A percentile compares a stretch with the other conserved stretches of the same genome.
phyloP scores from a whole-genome alignment of 2,329 filamentous ascomycete species.

The Cytospora schulzeri region DNA sequence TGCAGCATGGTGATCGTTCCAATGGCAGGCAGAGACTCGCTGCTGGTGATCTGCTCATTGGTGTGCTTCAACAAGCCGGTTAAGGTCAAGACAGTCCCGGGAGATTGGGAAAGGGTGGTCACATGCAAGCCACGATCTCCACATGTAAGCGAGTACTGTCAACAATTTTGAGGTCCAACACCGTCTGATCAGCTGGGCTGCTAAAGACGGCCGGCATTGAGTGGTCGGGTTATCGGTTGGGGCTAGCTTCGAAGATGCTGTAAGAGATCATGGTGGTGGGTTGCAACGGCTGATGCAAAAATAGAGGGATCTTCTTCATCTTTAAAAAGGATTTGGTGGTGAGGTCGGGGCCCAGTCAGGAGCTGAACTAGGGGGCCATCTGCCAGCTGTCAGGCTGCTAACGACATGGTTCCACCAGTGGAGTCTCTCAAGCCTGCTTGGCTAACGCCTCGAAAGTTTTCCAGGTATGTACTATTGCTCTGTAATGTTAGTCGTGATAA shows the following conservation, averaged over 20 bases:
- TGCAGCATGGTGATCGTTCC: background rate
- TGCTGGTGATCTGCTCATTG: conserved; percentile 1
- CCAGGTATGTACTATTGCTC: background rate
- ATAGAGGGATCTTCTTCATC: background rate
- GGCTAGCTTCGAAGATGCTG: background rate
- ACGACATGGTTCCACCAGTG: background rate
- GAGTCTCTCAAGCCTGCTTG: background rate
- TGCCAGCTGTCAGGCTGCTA: too few relatives aligned
- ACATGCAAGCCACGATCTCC: background rate
- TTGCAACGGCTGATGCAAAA: conserved; percentile 7
- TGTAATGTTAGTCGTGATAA: too few relatives aligned
- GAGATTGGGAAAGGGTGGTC: background rate
- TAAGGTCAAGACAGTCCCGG: background rate
- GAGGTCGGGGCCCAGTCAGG: background rate
- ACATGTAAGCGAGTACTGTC: background rate
- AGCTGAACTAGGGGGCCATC: background rate
- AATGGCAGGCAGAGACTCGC: conserved; percentile 10
- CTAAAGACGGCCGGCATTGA: background rate
- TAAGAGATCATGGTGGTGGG: background rate
- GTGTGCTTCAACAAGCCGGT: conserved; percentile 1
- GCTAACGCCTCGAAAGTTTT: background rate
- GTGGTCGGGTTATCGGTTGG: background rate
- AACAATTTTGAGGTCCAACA: background rate
- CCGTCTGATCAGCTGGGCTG: background rate
- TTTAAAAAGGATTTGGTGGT: background rate